Evolutionary conservation across 805 yeast species (phyloP).

Genomic region (Kluyveromyces lactis): DNA sequence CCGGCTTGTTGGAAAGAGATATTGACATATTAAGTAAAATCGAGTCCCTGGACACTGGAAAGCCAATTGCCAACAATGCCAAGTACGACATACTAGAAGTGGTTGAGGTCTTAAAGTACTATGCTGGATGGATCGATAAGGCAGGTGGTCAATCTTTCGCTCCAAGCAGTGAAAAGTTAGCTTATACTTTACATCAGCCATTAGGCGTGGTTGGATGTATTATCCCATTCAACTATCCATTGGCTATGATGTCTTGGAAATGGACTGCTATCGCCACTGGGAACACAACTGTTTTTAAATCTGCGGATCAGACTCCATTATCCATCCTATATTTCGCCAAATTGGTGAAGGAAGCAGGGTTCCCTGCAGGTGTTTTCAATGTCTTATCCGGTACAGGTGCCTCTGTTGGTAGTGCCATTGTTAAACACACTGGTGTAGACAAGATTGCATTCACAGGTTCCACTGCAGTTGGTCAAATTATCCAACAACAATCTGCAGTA

Average conservation of each 20-base stretch:
- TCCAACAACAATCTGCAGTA: constrained; percentile 35
- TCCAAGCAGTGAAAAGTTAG: constrained; percentile 45
- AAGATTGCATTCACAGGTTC: constrained; percentile 53
- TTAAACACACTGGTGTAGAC: constrained; percentile 37
- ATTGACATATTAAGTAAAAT: constrained; percentile 44
- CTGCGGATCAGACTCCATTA: constrained; percentile 44
- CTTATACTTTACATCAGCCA: constrained; percentile 47
- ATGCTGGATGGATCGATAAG: constrained; percentile 73
- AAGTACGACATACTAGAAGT: constrained; percentile 51
- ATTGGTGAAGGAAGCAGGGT: constrained; percentile 36
- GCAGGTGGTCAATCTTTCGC: constrained; percentile 57
- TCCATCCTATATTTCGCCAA: constrained; percentile 37
- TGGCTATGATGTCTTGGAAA: constrained; percentile 44
- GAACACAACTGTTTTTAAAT: constrained; percentile 39
- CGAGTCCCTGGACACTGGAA: constrained; percentile 55
- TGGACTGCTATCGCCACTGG: constrained; percentile 42
- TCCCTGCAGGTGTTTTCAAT: constrained; percentile 45
- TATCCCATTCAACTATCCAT: constrained; percentile 46
- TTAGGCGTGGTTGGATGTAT: constrained; percentile 45
- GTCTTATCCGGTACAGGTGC: constrained; percentile 38
- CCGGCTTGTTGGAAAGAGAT: constrained; percentile 41
- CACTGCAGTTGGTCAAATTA: constrained; percentile 39
- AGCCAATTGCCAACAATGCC: constrained; percentile 45
- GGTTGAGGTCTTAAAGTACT: constrained; percentile 49
- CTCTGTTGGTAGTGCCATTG: constrained; percentile 39